Evolutionary conservation across 148 eudicot species (phyloP).

Genomic region (Pouteria glomerata): DNA sequence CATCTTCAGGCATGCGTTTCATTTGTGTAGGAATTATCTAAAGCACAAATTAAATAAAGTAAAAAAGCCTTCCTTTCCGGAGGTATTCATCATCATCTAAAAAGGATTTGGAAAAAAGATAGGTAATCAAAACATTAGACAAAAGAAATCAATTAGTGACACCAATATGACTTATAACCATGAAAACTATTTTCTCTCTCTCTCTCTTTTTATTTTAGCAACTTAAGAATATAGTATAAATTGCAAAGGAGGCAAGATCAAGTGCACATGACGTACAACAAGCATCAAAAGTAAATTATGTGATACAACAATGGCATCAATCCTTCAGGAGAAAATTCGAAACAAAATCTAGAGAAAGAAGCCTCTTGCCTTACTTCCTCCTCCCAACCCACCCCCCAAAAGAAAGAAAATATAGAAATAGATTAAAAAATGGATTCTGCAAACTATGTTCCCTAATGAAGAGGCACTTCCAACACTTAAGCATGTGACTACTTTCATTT

Average conservation of each 20-base stretch:
- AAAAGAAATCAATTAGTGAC: not conserved
- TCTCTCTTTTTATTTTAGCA: too few species aligned
- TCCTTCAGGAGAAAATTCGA: too few species aligned
- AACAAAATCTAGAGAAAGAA: too few species aligned
- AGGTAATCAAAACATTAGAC: not conserved
- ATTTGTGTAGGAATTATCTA: conserved; percentile 92
- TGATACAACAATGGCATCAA: too few species aligned
- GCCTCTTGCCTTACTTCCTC: too few species aligned
- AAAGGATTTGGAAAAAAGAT: not conserved
- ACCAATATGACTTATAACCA: not conserved
- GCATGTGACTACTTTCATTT: too few species aligned
- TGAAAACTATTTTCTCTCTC: not conserved
- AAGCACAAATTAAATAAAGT: conserved; percentile 20
- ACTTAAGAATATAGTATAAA: not conserved
- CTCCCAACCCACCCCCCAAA: too few species aligned
- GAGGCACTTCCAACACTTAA: too few species aligned
- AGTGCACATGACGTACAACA: not conserved
- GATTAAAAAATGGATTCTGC: too few species aligned
- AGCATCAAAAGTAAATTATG: not conserved
- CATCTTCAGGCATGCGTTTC: conserved; percentile 83
- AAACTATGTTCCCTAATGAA: too few species aligned
- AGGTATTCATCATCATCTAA: not conserved
- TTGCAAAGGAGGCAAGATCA: not conserved
- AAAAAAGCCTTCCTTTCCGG: not conserved
- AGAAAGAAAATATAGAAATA: too few species aligned